These are phyloP conservation scores for Apiospora hydei DNA, from an alignment of 2,329 filamentous ascomycete genomes.

Conservation along the genomic window DNA sequence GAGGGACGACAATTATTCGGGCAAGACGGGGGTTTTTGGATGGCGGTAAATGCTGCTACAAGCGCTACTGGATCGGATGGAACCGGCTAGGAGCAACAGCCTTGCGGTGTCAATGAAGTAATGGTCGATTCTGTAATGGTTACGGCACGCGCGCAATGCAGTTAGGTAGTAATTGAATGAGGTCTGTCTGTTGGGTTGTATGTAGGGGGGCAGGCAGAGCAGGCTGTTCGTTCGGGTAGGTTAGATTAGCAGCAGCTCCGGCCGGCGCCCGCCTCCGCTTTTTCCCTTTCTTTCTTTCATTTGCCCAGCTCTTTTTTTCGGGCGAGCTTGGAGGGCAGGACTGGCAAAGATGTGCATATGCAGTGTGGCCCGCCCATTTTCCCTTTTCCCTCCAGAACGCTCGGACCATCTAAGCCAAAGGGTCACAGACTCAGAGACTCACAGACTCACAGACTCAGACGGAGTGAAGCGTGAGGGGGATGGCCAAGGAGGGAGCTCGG, in stretches of 20 bases:
- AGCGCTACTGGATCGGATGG: not conserved
- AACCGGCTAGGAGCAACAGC: not conserved
- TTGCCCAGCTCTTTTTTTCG: slow-evolving; percentile 12
- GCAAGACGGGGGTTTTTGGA: not conserved
- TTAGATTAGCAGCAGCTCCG: slow-evolving; percentile 21
- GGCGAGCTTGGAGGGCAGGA: not conserved
- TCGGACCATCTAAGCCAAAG: not conserved
- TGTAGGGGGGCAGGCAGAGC: not conserved
- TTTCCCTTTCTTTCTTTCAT: slow-evolving; percentile 13
- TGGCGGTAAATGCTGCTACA: not conserved
- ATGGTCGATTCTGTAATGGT: not conserved
- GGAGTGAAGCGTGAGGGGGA: not conserved
- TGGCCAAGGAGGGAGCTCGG: too few relatives aligned
- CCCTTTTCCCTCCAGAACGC: not conserved
- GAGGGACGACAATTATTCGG: not conserved
- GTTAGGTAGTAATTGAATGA: not conserved
- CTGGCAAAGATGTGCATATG: slow-evolving; percentile 1
- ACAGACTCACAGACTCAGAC: too few relatives aligned
- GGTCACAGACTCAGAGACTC: too few relatives aligned
- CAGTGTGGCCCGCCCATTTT: slow-evolving; percentile 10
- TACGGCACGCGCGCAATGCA: not conserved
- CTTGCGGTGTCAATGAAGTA: slow-evolving; percentile 6
- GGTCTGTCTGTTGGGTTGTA: not conserved
- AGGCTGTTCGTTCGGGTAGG: slow-evolving; percentile 7
- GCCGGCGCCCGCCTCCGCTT: slow-evolving; percentile 1